Evolutionary conservation across 345 rosid species (phyloP), one percentile per base, ranked within the genome.

Genomic region (Kernera saxatilis): DNA sequence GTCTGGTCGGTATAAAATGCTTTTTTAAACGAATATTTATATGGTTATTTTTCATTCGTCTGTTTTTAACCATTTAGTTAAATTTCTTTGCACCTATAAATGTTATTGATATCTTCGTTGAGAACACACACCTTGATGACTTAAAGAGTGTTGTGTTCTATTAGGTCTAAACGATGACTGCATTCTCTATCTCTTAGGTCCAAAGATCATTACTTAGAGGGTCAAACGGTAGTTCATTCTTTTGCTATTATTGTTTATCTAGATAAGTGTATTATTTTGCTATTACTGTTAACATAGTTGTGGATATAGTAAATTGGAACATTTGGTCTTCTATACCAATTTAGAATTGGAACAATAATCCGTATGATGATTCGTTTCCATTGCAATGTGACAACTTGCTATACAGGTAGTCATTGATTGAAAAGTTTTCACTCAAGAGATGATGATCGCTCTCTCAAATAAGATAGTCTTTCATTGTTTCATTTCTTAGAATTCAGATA

Each of bases 1-100:
- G 97, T 79, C 78, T 78, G 83, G 99, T 95, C 53, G 21, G 67
- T 67, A 52, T 32, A 48, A 49, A 71, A 32, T 71, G 43, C 63
- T 14, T 66, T 17, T 32, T 71, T 37, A 44, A 12, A 46, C 17
- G 4, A 57, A 56, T 59, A 11, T 23, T 61, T 66, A 58, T 43
- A 32, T 56, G 8, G 10, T 40, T 44, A 14, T 43, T 35, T 72
- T 43, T 48, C 77, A 59, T 36, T 62, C 46, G 46, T 64, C 44
- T 53, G 39, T 51, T 56, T 61, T 23, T 18, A 15, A 12, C 40
- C 37, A 60, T 67, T 53, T 17, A 12, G 53, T 51, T 41, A 46
- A 23, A 35, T 37, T 53, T 26, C 59, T 36, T 62, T 39, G 46
- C 61, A n/a, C 76, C 40, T 71, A 69, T 27, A 43, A 17, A 63